Conservation (phyloP, 257 asterid genomes). For the Solanum chilense region DNA sequence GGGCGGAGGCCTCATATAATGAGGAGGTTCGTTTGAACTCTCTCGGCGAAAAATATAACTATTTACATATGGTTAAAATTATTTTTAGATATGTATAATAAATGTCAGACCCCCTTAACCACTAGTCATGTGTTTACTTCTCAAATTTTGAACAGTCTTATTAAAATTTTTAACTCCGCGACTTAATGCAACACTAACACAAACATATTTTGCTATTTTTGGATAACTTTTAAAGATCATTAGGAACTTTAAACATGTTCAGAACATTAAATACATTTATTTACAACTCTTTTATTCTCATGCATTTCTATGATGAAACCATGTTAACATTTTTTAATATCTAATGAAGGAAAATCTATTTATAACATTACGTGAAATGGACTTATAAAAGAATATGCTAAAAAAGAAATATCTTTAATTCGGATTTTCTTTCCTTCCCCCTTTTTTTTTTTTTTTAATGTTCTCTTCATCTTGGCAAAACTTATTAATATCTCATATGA, state of each 20-base stretch:
- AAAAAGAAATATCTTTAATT: neutral
- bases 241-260: neutral
- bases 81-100: no score
- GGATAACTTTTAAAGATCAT: neutral
- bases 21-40: no score
- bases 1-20: no score
- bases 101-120: no score
- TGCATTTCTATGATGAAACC: neutral
- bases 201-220: neutral
- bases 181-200: neutral
- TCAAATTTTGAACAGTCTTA: no score
- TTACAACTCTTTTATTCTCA: neutral
- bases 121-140: no score
- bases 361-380: neutral
- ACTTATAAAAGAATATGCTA: neutral
- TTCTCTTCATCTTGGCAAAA: neutral
- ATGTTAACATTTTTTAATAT: neutral
- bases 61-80: no score
- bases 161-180: no score
- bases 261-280: neutral
- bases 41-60: no score
- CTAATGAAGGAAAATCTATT: neutral
- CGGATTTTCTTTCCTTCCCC: neutral
- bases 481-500: neutral
- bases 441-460: neutral